phyloP scores from a whole-genome alignment of 2,329 filamentous ascomycete genomes.

The Albifimbria verrucaria region DNA sequence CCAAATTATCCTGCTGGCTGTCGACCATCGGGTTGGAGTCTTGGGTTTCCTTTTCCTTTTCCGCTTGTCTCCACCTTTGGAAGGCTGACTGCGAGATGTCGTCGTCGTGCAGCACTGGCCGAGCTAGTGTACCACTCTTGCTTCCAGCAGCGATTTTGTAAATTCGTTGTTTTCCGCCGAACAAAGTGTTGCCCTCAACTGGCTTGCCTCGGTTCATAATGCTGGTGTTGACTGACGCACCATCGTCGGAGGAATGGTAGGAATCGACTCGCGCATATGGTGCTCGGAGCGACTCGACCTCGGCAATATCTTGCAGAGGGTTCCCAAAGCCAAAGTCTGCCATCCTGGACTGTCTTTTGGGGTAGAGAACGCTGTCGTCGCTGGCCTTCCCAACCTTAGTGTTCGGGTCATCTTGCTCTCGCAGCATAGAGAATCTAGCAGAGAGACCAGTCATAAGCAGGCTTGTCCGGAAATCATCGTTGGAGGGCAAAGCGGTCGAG shows the following conservation, averaged over 20 bases:
- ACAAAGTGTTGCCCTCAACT: slow-evolving; percentile 85
- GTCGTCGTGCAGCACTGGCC: slow-evolving; percentile 77
- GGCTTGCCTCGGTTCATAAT: slow-evolving; percentile 84
- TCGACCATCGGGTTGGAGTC: slow-evolving; percentile 16
- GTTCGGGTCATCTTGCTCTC: slow-evolving; percentile 88
- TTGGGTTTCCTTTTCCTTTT: slow-evolving; percentile 47
- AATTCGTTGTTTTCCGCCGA: slow-evolving; percentile 93
- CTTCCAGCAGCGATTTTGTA: slow-evolving; percentile 71
- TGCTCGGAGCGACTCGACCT: slow-evolving; percentile 77
- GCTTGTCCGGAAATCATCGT: slow-evolving; percentile 91
- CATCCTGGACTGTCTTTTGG: slow-evolving; percentile 75
- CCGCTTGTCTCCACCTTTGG: slow-evolving; percentile 66
- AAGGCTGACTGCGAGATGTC: slow-evolving; percentile 83
- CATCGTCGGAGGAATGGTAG: slow-evolving; percentile 68
- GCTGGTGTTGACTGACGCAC: slow-evolving; percentile 57
- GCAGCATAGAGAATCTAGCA: slow-evolving; percentile 92
- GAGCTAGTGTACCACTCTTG: slow-evolving; percentile 53
- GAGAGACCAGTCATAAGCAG: slow-evolving; percentile 93
- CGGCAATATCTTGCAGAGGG: slow-evolving; percentile 77
- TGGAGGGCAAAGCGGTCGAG: slow-evolving; percentile 68
- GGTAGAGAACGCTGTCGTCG: slow-evolving; percentile 87
- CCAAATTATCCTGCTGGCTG: slow-evolving; percentile 13
- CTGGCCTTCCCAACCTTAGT: slow-evolving; percentile 90
- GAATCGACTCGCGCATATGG: slow-evolving; percentile 62
- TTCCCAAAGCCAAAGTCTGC: slow-evolving; percentile 64